Evolutionary conservation across 2,329 filamentous ascomycete species (phyloP), one percentile per base, ranked within the genome.

Genomic region (Exophiala lecanii-corni): DNA sequence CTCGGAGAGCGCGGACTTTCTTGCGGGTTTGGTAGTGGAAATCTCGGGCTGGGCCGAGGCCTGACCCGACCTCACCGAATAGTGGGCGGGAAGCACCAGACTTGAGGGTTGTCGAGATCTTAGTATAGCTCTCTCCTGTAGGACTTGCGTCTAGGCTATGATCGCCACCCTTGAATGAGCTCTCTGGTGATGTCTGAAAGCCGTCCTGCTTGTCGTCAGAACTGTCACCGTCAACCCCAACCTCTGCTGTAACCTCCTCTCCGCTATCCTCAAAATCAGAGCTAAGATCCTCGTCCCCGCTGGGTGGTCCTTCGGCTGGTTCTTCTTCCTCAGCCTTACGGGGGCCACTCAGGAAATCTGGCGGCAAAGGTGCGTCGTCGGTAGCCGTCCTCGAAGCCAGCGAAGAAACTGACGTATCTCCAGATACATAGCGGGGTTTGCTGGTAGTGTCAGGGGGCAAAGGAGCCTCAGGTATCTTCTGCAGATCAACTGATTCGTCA

Each of bases 381-480:
- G 47, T 39, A 9, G 45, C 30, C 16, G 33, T 35, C 23, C 49
- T 56, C 3, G 43, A 45, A 21, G 34, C 6, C 26, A 36, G 40
- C 5, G 50, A 47, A 6, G 69, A 71, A 6, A 63, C 66, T 3
- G 70, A 71, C n/a, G 69, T 72, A 45, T 73, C 70, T 4, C 69
- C 70, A 18, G 69, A 62, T 6, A 64, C 64, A 54, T 72, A 73
- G 9, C 53, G 61, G 26, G 60, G 62, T 54, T 65, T 70, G 47
- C 67, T 73, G n/a, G 67, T 69, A 4, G 70, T 51, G 30, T 73
- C 69, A 12, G 70, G 70, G 3, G 70, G 70, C 25, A 73, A 55
- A 7, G 70, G 70, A 7, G 62, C 48, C 48, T 67, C 63, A 6
- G 60, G 41, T 18, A 60, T 47, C 26, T 60, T 54, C 13, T 60